Percentiles rank a stretch among this genome's conserved stretches.
phyloP scores from a whole-genome alignment of 2,329 filamentous ascomycete genomes.

The Xylariaceae sp. region DNA sequence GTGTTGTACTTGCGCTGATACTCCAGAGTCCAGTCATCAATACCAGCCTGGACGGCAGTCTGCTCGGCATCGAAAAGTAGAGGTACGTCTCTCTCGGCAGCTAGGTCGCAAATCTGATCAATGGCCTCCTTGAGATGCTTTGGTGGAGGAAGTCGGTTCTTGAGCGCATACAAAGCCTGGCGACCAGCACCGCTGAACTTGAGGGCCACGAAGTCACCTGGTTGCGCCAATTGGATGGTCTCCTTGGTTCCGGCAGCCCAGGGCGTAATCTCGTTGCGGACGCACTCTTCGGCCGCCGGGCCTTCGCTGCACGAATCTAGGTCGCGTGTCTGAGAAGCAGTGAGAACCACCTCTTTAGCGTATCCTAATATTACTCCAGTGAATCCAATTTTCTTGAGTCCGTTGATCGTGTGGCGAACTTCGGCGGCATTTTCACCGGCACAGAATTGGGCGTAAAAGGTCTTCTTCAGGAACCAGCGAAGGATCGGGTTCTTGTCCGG shows the following conservation, averaged over 20 bases:
- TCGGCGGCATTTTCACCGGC: slow-evolving; percentile 69
- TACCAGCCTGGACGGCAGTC: slow-evolving; percentile 68
- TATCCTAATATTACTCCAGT: slow-evolving; percentile 81
- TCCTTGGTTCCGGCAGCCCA: slow-evolving; percentile 73
- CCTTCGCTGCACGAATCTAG: slow-evolving; percentile 42
- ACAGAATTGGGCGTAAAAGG: slow-evolving; percentile 89
- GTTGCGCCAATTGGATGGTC: slow-evolving; percentile 67
- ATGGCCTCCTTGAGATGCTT: slow-evolving; percentile 64
- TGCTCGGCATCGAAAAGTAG: slow-evolving; percentile 87
- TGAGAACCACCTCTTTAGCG: slow-evolving; percentile 72
- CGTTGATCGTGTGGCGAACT: slow-evolving; percentile 58
- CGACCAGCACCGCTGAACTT: slow-evolving; percentile 81
- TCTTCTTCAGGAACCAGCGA: slow-evolving; percentile 66
- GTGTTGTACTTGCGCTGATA: slow-evolving; percentile 74
- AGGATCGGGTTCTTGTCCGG: slow-evolving; percentile 72
- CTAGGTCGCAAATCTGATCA: slow-evolving; percentile 67
- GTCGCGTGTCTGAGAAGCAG: slow-evolving; percentile 45
- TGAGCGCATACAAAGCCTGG: slow-evolving; percentile 62
- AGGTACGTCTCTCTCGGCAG: slow-evolving; percentile 61
- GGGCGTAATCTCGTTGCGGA: slow-evolving; percentile 56
- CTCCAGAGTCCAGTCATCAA: slow-evolving; percentile 73
- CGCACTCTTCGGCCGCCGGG: slow-evolving; percentile 43
- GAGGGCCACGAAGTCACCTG: slow-evolving; percentile 61
- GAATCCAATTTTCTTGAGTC: slow-evolving; percentile 70
- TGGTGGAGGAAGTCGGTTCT: slow-evolving; percentile 56